phyloP scores from a whole-genome alignment of 108 stramenopile genomes.

The Pelagomonas calceolata region DNA sequence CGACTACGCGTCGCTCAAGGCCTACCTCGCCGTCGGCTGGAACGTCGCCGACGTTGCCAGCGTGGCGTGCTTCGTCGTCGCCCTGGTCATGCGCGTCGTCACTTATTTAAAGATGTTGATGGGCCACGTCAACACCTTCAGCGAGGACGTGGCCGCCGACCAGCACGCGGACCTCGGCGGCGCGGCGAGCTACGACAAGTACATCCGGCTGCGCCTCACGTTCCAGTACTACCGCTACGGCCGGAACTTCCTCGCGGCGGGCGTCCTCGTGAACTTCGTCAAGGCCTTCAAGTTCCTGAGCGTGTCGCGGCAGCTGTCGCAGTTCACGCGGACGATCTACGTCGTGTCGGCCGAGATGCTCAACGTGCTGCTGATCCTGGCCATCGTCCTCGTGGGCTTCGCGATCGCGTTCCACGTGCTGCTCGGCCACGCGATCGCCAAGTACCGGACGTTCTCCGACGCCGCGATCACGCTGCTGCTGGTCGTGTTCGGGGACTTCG shows the following conservation, averaged over 20 bases:
- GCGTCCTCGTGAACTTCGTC: conserved; percentile 7
- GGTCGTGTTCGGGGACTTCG: conserved; percentile 5
- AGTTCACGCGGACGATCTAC: conserved; percentile 10
- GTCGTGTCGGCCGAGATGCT: background rate
- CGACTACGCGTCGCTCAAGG: background rate
- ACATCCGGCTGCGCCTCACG: background rate
- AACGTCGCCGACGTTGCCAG: background rate
- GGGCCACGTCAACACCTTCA: background rate
- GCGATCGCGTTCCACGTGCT: conserved; percentile 4
- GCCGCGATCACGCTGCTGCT: background rate
- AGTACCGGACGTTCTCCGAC: background rate
- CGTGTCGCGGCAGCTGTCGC: background rate
- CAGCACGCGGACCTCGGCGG: background rate
- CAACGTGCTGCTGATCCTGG: background rate
- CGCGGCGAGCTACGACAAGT: background rate
- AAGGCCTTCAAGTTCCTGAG: conserved; percentile 10
- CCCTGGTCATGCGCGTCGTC: background rate
- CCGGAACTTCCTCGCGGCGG: conserved; percentile 8
- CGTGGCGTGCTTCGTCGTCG: conserved; percentile 4
- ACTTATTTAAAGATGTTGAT: background rate
- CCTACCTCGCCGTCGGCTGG: conserved; percentile 6
- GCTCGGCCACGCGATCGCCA: background rate
- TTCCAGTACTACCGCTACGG: background rate
- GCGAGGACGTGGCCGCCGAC: conserved; percentile 1
- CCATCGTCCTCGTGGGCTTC: conserved; percentile 1